These are phyloP conservation scores for Penicillium freii DNA, from an alignment of 2,329 filamentous ascomycete genomes.

Conservation along the genomic window DNA sequence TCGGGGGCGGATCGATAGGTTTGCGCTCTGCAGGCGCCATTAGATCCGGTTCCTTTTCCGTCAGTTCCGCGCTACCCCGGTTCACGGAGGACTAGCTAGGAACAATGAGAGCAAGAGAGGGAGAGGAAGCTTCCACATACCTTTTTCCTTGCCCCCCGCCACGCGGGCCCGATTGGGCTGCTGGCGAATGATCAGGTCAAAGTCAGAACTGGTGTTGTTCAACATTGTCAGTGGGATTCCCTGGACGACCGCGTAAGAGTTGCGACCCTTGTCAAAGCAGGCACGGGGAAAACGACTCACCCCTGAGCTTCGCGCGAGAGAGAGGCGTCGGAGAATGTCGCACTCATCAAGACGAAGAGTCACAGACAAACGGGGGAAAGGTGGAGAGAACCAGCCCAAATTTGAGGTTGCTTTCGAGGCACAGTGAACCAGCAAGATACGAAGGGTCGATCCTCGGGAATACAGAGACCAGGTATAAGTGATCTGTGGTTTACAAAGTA, in stretches of 20 bases:
- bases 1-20: conserved; percentile 79
- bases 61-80: background rate
- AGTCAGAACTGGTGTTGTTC: conserved; percentile 51
- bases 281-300: conserved; percentile 30
- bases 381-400: conserved; percentile 12
- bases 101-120: background rate
- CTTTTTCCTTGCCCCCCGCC: conserved; percentile 72
- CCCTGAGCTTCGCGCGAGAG: conserved; percentile 44
- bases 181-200: conserved; percentile 62
- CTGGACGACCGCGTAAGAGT: conserved; percentile 33
- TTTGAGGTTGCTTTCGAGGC: conserved; percentile 2
- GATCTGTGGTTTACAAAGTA: conserved; percentile 24
- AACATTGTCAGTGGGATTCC: conserved; percentile 41
- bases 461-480: conserved; percentile 16
- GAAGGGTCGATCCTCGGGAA: conserved; percentile 16
- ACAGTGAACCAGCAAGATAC: conserved; percentile 26
- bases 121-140: conserved; percentile 41
- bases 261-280: conserved; percentile 20
- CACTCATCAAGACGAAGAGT: conserved; percentile 43
- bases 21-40: conserved; percentile 63
- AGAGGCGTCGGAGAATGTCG: conserved; percentile 42
- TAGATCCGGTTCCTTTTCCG: background rate
- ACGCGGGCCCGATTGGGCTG: conserved; percentile 67
- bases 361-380: conserved; percentile 19
- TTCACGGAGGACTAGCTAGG: background rate